phyloP scores from a whole-genome alignment of 164 flowering plant genomes.

The Magnolia sinica region DNA sequence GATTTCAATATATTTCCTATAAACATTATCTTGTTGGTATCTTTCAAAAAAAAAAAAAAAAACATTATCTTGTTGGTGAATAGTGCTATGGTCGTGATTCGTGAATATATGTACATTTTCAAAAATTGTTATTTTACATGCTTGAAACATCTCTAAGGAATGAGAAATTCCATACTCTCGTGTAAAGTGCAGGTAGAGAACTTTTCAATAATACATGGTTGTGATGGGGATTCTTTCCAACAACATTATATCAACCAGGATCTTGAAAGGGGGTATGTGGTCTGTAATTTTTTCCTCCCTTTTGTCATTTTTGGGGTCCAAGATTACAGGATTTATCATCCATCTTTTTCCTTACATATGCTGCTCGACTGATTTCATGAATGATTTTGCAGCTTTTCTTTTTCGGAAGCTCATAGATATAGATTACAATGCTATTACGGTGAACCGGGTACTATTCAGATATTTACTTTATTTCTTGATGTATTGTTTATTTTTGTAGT shows the following conservation, averaged over 20 bases:
- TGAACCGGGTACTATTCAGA: conserved; percentile 45
- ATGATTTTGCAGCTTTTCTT: conserved; percentile 44
- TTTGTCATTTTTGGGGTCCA: neutral
- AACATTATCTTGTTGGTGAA: too few relatives aligned
- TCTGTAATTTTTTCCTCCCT: neutral
- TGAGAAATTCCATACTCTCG: neutral
- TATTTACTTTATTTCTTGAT: conserved; percentile 9
- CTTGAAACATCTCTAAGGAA: neutral
- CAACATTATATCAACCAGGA: conserved; percentile 48
- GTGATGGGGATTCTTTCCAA: conserved; percentile 57
- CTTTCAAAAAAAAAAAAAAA: too few relatives aligned
- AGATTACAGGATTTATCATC: neutral
- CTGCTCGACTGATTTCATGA: neutral
- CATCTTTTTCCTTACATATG: neutral
- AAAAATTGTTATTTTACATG: neutral
- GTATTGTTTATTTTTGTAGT: neutral
- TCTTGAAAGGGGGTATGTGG: conserved; percentile 39
- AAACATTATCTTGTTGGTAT: too few relatives aligned
- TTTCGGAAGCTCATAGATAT: conserved; percentile 59
- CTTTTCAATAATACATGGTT: conserved; percentile 58
- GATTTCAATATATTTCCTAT: too few relatives aligned
- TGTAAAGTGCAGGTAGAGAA: conserved; percentile 51
- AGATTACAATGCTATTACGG: conserved; percentile 72
- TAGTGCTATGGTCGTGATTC: too few relatives aligned
- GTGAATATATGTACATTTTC: too few relatives aligned